Base-by-base conservation (phyloP, 345 rosid genomes). In the Populus euphratica region DNA sequence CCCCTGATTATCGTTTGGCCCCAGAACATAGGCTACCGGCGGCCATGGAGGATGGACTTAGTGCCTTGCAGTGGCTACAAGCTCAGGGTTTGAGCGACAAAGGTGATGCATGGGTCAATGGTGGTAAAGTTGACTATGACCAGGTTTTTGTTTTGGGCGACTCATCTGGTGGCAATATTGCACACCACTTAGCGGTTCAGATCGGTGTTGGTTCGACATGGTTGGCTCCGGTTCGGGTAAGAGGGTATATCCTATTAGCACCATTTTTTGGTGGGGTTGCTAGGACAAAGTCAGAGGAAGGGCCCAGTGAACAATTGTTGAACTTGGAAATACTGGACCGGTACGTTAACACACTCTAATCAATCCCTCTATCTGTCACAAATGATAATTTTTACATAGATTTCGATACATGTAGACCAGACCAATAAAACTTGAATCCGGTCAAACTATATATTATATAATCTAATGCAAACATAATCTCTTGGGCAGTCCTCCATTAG, bases 141-240 rank as follows among this genome's bases (percentile, higher is more conserved):
- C 68, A 80, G 72, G 94, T 92, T 65, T 89, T 81, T 73, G 83
- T 94, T 11, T 5, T 88, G 41, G 98, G 98, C 18, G 98, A 94
- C 81, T 94, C 98, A 0, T 93, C 98, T 0, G 97, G 98, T 13
- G 98, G 98, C 2, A 94, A 94, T 79, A 90, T 94, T 56, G 92
- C 96, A 5, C 96, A 94, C 80, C 94, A 92, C 56, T 67, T 94
- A 52, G 96, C 97, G 21, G 86, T 88, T 72, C 84, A 85, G 83
- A 61, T 89, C 3, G 89, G 90, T 4, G 73, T 70, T 25, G 85
- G 87, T 74, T 86, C 87, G 16, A n/a, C 21, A 0, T 80, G 80
- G 56, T 61, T 89, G 83, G 81, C 31, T 17, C 93, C 96, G 68
- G 88, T 94, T 68, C 86, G 84, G 74, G 84, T 94, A 64, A 86